These are phyloP conservation scores for Mucor piriformis DNA, from an alignment of 371 early-diverging fungal species.

Conservation along the genomic window DNA sequence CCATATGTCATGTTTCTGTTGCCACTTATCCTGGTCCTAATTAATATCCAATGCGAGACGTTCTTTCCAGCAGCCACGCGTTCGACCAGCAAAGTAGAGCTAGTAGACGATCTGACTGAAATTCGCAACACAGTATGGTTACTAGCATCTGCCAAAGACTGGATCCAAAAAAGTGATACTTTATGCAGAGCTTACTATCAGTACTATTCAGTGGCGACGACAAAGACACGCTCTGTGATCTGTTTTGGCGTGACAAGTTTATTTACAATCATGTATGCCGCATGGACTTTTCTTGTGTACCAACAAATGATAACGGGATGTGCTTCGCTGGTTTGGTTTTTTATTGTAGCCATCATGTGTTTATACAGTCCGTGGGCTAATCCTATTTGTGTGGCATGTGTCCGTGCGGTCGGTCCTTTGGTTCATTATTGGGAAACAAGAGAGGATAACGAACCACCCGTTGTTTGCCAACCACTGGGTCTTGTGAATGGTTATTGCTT, in stretches of 20 bases:
- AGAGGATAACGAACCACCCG: background rate
- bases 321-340: background rate
- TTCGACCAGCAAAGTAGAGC: background rate
- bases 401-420: background rate
- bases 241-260: slow-evolving; percentile 2
- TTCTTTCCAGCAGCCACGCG: background rate
- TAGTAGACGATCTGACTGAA: slow-evolving; percentile 1
- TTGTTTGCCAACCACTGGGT: too few relatives aligned
- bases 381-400: background rate
- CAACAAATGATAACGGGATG: background rate
- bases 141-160: background rate
- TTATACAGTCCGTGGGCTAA: slow-evolving; percentile 8
- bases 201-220: background rate
- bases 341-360: background rate
- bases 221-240: background rate
- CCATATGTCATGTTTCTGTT: background rate
- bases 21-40: background rate
- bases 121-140: background rate
- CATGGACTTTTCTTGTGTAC: slow-evolving; percentile 3
- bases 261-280: background rate
- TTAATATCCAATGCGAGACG: background rate
- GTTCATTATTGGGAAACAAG: background rate
- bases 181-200: slow-evolving; percentile 4
- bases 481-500: slow-evolving; percentile 19
- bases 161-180: slow-evolving; percentile 8